These are phyloP conservation scores for Hanseniaspora occidentalis DNA, from an alignment of 805 yeast species.

Conservation along the genomic window DNA sequence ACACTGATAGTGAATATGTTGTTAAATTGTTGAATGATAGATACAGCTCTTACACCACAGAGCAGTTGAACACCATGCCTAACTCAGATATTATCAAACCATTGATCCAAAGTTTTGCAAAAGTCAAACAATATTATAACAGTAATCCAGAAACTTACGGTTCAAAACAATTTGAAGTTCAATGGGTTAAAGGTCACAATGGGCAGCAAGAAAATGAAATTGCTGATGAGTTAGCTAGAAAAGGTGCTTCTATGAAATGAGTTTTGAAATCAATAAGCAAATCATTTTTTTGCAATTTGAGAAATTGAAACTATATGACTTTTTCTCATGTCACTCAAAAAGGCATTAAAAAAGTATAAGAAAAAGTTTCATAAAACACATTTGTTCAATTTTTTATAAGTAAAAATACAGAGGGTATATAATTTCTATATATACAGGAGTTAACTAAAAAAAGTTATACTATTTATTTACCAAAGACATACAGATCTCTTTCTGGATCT, in stretches of 20 bases:
- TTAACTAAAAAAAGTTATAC: no score
- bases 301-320: no score
- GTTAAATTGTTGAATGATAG: conserved; percentile 34
- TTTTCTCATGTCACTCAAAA: no score
- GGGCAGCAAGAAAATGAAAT: conserved; percentile 59
- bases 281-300: no score
- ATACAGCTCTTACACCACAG: conserved; percentile 41
- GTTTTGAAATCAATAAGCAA: no score
- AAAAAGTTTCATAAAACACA: no score
- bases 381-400: no score
- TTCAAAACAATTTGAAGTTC: conserved; percentile 31
- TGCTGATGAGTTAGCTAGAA: conserved; percentile 66
- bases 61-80: conserved; percentile 22
- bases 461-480: conserved; percentile 15
- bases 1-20: conserved; percentile 64
- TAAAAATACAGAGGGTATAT: no score
- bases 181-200: conserved; percentile 62
- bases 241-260: conserved; percentile 34
- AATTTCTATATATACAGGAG: conserved; percentile 15
- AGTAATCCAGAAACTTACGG: conserved; percentile 9
- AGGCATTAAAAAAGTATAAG: no score
- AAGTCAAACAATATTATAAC: conserved; percentile 28
- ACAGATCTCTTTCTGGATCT: conserved; percentile 19
- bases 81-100: conserved; percentile 23
- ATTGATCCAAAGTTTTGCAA: conserved; percentile 30